Evolutionary conservation across 495 filamentous ascomycete genomes (phyloP), one percentile per base, ranked within the genome.

Genomic region (Podospora conica): DNA sequence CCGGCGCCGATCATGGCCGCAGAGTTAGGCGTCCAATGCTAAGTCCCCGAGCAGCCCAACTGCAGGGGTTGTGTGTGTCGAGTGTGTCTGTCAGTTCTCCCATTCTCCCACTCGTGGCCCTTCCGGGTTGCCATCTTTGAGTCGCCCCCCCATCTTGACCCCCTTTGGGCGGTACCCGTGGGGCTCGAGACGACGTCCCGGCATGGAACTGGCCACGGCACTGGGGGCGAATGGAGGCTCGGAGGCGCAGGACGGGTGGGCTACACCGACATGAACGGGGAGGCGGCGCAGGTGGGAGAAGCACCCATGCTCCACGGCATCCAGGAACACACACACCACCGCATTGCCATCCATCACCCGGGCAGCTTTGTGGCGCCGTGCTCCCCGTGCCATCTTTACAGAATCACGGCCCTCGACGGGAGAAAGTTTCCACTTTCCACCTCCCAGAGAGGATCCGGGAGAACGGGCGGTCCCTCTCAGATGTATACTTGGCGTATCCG

Each of bases 21-120:
- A 27, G 64, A 58, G 55, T 63, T 70, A 65, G 66, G 68, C 68
- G 65, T 68, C 66, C 61, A 68, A 68, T 70, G 57, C 64, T 59
- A 67, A 24, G 58, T 61, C 57, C 61, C 55, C 25, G 55, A 55
- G 25, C 8, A 61, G 40, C 23, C 57, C 18, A 29, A 55, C 24
- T 66, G 55, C 60, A 63, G 67, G 60, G 67, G 64, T 48, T 20
- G 33, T 53, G 25, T n/a, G n/a, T n/a, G n/a, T n/a, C n/a, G n/a
- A n/a, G n/a, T n/a, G n/a, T n/a, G 33, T 48, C 15, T 48, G 33
- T 48, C 33, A 2, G 33, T 18, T 48, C 15, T 48, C 15, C n/a
- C 33, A 2, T 12, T 18, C 33, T 48, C 24, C 61, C 55, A 64
- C 61, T 31, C 53, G 61, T 48, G 53, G 23, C 25, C 33, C 33